These are phyloP conservation scores for Plasmodium vinckei DNA, from an alignment of 169 alveolate species.

Conservation along the genomic window DNA sequence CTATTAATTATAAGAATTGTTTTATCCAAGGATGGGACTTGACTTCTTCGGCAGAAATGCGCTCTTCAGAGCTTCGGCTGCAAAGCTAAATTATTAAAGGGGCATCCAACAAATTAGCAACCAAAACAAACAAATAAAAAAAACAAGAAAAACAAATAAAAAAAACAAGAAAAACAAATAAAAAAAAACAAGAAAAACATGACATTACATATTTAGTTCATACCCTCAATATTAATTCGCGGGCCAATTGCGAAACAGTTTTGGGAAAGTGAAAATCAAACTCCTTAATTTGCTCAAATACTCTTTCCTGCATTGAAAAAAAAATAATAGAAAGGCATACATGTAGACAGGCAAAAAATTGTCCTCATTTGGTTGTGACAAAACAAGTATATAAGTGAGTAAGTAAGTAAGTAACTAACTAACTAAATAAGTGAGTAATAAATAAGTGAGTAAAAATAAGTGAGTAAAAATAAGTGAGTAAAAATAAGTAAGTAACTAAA, in stretches of 20 bases:
- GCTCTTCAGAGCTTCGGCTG: slow-evolving; percentile 63
- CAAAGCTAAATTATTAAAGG: slow-evolving; percentile 35
- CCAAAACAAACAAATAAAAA: background rate
- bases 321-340: background rate
- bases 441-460: too few relatives aligned
- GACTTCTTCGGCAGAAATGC: slow-evolving; percentile 68
- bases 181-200: background rate
- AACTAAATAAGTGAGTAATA: too few relatives aligned
- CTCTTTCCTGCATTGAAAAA: slow-evolving; percentile 37
- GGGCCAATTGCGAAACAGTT: slow-evolving; percentile 35
- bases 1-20: slow-evolving; percentile 27
- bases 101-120: background rate
- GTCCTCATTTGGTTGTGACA: too few relatives aligned
- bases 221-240: slow-evolving; percentile 58
- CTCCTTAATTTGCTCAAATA: slow-evolving; percentile 65
- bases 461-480: too few relatives aligned
- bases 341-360: background rate
- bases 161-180: background rate
- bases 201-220: too few relatives aligned
- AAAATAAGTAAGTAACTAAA: too few relatives aligned
- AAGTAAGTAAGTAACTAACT: too few relatives aligned
- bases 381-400: too few relatives aligned
- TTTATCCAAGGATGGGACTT: slow-evolving; percentile 69
- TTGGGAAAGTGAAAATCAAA: slow-evolving; percentile 68
- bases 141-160: background rate